phyloP scores from a whole-genome alignment of 345 rosid species.

The Acer negundo region DNA sequence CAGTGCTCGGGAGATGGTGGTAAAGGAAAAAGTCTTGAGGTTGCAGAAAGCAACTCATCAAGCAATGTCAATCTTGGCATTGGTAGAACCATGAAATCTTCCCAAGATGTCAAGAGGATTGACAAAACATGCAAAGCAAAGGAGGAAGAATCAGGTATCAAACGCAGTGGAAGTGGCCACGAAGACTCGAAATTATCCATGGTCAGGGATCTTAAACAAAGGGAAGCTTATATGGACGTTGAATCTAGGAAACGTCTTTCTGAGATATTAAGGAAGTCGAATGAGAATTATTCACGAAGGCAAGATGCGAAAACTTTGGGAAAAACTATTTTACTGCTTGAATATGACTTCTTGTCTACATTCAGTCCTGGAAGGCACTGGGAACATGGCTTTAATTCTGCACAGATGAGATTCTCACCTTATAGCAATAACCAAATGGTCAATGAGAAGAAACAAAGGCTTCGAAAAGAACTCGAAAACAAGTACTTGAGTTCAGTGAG shows the following conservation, averaged over 20 bases:
- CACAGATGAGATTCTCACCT: slow-evolving; percentile 42
- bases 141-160: slow-evolving; percentile 14
- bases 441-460: slow-evolving; percentile 37
- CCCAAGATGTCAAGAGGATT: slow-evolving; percentile 20
- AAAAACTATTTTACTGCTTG: slow-evolving; percentile 42
- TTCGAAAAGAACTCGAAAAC: slow-evolving; percentile 32
- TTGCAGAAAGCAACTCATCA: slow-evolving; percentile 17
- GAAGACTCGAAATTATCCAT: slow-evolving; percentile 32
- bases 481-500: slow-evolving; percentile 24
- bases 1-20: slow-evolving; percentile 22
- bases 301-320: slow-evolving; percentile 31
- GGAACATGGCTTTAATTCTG: slow-evolving; percentile 22
- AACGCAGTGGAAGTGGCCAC: slow-evolving; percentile 26
- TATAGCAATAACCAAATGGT: slow-evolving; percentile 32
- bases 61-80: slow-evolving; percentile 17
- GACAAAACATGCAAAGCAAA: slow-evolving; percentile 18
- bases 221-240: slow-evolving; percentile 28
- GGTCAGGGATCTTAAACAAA: slow-evolving; percentile 36
- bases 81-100: slow-evolving; percentile 18
- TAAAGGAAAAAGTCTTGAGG: slow-evolving; percentile 29
- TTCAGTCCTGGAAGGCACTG: slow-evolving; percentile 26
- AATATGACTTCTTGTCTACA: slow-evolving; percentile 42
- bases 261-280: slow-evolving; percentile 34
- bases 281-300: slow-evolving; percentile 35
- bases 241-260: slow-evolving; percentile 27